These are phyloP conservation scores for Neoascochyta sp. DNA, from an alignment of 2,329 filamentous ascomycete genomes.

Conservation along the genomic window DNA sequence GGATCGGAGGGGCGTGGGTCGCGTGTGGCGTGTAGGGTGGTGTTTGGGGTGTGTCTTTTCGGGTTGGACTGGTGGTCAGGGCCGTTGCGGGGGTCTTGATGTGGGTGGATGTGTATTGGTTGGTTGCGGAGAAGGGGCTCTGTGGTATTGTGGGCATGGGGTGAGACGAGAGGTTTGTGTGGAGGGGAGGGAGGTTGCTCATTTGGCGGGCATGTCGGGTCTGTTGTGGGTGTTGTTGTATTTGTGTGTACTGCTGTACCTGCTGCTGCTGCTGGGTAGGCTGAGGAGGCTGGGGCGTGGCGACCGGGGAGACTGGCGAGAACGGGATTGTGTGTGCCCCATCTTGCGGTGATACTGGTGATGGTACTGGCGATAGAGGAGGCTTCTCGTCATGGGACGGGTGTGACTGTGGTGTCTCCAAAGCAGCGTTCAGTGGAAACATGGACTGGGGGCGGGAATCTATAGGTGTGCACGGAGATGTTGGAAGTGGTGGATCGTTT, in stretches of 20 bases:
- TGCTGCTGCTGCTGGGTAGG: constrained; percentile 1
- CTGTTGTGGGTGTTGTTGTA: constrained; percentile 12
- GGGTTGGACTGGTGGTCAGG: constrained; percentile 21
- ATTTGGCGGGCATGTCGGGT: constrained; percentile 30
- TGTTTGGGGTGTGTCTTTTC: constrained; percentile 15
- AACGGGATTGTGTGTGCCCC: constrained; percentile 14
- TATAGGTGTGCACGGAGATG: constrained; percentile 25
- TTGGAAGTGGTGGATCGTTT: constrained; percentile 23
- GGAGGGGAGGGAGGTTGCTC: constrained; percentile 31
- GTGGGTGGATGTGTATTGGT: constrained; percentile 19
- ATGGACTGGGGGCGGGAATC: constrained; percentile 26
- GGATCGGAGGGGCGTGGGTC: constrained; percentile 28
- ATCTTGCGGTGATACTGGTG: constrained; percentile 23
- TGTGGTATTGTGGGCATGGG: constrained; percentile 26
- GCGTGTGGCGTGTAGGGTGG: constrained; percentile 30
- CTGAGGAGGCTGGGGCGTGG: neutral
- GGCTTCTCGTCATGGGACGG: constrained; percentile 22
- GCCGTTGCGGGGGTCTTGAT: constrained; percentile 30
- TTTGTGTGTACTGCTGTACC: constrained; percentile 12
- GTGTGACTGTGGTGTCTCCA: constrained; percentile 20
- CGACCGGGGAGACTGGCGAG: constrained; percentile 25
- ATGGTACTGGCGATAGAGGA: constrained; percentile 24
- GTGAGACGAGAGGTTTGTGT: constrained; percentile 22
- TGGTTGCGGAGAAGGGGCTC: constrained; percentile 20
- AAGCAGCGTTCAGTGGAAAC: constrained; percentile 20